phyloP scores from a whole-genome alignment of 257 asterid species.

The Oldenlandia corymbosa region DNA sequence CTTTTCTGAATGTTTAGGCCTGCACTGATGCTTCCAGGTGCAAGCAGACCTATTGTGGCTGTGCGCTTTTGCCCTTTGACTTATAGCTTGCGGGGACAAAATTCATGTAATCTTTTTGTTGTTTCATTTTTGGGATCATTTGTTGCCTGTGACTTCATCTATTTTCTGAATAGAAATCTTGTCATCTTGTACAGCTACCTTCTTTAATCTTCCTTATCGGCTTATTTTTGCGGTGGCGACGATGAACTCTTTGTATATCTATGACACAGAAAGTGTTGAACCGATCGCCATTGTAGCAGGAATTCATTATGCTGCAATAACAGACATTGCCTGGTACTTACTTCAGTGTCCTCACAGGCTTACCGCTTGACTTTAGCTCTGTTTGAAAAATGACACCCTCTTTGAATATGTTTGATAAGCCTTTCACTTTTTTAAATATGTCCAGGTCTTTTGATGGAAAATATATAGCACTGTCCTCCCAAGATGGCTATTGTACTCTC shows the following conservation, averaged over 20 bases:
- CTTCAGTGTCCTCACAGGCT: no score
- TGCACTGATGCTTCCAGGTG: conserved; percentile 94
- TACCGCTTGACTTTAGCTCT: neutral
- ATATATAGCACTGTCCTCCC: conserved; percentile 73
- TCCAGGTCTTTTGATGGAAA: conserved; percentile 79
- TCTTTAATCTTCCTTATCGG: conserved; percentile 85
- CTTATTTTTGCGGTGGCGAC: conserved; percentile 92
- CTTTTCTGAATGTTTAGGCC: conserved; percentile 53
- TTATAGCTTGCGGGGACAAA: conserved; percentile 59
- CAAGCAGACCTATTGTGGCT: conserved; percentile 94
- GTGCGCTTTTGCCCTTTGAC: conserved; percentile 84
- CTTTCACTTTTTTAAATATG: neutral
- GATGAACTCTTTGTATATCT: conserved; percentile 75
- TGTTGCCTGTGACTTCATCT: neutral
- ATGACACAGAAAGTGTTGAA: conserved; percentile 84
- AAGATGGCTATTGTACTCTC: conserved; percentile 97
- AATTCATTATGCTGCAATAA: conserved; percentile 89
- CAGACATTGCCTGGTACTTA: conserved; percentile 90
- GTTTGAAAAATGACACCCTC: neutral
- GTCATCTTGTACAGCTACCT: conserved; percentile 44
- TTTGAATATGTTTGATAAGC: neutral
- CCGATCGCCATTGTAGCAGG: conserved; percentile 85
- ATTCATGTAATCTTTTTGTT: conserved; percentile 41
- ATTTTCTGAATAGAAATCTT: conserved; percentile 20
- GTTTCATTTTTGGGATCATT: conserved; percentile 5